Evolutionary conservation across 2,329 filamentous ascomycete species (phyloP).

Genomic region (Aspergillus uvarum): DNA sequence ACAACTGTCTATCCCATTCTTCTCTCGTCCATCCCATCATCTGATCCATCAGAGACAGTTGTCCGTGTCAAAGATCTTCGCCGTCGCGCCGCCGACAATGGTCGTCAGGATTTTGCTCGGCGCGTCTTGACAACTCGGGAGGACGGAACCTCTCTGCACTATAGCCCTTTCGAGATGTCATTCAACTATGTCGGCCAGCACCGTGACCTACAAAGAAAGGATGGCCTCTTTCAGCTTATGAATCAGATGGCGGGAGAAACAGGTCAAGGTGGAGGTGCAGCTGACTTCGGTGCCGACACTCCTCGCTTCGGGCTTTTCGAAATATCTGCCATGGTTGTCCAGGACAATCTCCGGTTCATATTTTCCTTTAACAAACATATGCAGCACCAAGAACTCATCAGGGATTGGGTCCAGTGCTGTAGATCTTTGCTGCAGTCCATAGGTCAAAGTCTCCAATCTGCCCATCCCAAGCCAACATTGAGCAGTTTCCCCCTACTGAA

Average conservation of each 20-base stretch:
- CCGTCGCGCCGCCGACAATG: slow-evolving; percentile 38
- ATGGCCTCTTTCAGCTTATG: slow-evolving; percentile 46
- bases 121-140: slow-evolving; percentile 33
- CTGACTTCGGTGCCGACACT: slow-evolving; percentile 47
- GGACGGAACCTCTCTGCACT: slow-evolving; percentile 32
- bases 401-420: slow-evolving; percentile 45
- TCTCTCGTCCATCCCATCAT: slow-evolving; percentile 27
- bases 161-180: slow-evolving; percentile 45
- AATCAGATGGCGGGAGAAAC: slow-evolving; percentile 50
- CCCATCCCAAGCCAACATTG: slow-evolving; percentile 35
- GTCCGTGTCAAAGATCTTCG: slow-evolving; percentile 42
- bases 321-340: slow-evolving; percentile 51
- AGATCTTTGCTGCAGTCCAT: slow-evolving; percentile 33
- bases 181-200: slow-evolving; percentile 45
- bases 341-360: slow-evolving; percentile 48
- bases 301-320: slow-evolving; percentile 54
- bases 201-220: slow-evolving; percentile 47
- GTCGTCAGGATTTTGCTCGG: slow-evolving; percentile 39
- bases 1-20: slow-evolving; percentile 50
- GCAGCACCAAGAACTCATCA: slow-evolving; percentile 47
- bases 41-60: slow-evolving; percentile 33
- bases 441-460: slow-evolving; percentile 26
- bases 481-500: slow-evolving; percentile 49
- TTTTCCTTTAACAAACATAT: slow-evolving; percentile 54
- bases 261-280: slow-evolving; percentile 45